These are phyloP conservation scores for Nothophytophthora sp. DNA, from an alignment of 352 stramenopile genomes.

Conservation along the genomic window DNA sequence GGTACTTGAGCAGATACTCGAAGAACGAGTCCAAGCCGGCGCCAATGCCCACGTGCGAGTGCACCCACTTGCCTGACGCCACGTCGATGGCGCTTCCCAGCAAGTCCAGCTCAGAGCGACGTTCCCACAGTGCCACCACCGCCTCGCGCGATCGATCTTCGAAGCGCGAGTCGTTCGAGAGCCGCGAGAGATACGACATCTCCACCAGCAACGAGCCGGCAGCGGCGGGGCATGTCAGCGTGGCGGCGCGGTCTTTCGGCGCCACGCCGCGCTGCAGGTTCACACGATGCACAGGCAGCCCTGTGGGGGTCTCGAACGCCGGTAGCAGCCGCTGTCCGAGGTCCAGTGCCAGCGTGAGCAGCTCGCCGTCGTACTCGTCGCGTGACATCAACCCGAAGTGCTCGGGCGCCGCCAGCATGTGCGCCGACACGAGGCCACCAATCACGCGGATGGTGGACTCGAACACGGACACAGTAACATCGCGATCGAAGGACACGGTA, in stretches of 20 bases:
- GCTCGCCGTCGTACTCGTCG: conserved; percentile 91
- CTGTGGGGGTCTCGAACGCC: conserved; percentile 96
- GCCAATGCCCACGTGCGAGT: conserved; percentile 86
- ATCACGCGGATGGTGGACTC: conserved; percentile 93
- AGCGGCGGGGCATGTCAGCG: conserved; percentile 94
- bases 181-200: conserved; percentile 94
- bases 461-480: conserved; percentile 93
- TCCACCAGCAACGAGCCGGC: conserved; percentile 97
- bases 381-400: conserved; percentile 54
- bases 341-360: conserved; percentile 94
- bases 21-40: conserved; percentile 97
- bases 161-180: conserved; percentile 59
- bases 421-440: conserved; percentile 90
- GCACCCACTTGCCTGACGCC: conserved; percentile 78
- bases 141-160: conserved; percentile 61
- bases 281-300: conserved; percentile 96
- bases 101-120: conserved; percentile 86
- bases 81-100: conserved; percentile 96
- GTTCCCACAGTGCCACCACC: conserved; percentile 75
- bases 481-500: conserved; percentile 78
- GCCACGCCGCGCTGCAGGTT: conserved; percentile 86
- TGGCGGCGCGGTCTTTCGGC: conserved; percentile 21
- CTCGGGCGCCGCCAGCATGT: conserved; percentile 77
- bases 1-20: conserved; percentile 98
- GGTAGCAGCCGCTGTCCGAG: conserved; percentile 94